A percentile compares a stretch with the other conserved stretches of the same genome.
Evolutionary conservation across 495 filamentous ascomycete species (phyloP).

Genomic region (Aspergillus funiculosus): DNA sequence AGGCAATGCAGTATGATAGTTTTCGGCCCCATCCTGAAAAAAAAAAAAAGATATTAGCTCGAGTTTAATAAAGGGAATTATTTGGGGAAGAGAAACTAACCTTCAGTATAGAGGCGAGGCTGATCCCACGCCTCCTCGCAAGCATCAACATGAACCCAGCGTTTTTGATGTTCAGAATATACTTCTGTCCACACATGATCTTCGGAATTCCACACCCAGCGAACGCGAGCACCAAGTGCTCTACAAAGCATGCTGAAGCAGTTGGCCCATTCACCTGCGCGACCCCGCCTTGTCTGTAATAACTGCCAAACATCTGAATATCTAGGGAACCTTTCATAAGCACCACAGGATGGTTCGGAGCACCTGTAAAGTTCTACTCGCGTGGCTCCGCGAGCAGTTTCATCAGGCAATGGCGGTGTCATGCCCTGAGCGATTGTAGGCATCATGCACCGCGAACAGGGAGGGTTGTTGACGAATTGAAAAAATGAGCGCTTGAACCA

Average conservation of each 20-base stretch:
- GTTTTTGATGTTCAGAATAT: constrained; percentile 86
- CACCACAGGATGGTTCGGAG: constrained; percentile 60
- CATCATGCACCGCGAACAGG: constrained; percentile 70
- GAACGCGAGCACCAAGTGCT: constrained; percentile 80
- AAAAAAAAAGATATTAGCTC: neutral
- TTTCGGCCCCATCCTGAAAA: constrained; percentile 76
- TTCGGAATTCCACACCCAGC: constrained; percentile 98
- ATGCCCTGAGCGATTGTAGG: constrained; percentile 79
- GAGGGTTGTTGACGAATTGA: constrained; percentile 91
- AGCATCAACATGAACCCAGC: constrained; percentile 95
- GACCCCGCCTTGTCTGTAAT: constrained; percentile 74
- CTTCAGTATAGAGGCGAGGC: constrained; percentile 86
- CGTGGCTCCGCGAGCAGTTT: constrained; percentile 77
- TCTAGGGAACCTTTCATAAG: constrained; percentile 83
- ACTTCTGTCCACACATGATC: constrained; percentile 98
- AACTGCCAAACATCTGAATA: constrained; percentile 96
- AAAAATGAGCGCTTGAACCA: constrained; percentile 98
- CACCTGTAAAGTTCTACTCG: constrained; percentile 88
- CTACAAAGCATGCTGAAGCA: constrained; percentile 98
- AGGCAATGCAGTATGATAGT: constrained; percentile 94
- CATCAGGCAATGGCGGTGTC: constrained; percentile 79
- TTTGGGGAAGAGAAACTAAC: constrained; percentile 30
- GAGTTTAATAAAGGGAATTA: neutral
- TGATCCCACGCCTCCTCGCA: constrained; percentile 97
- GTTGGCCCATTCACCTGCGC: constrained; percentile 95